Conservation (phyloP, 176 grass and related monocot genomes). For the Neostapfia colusana region DNA sequence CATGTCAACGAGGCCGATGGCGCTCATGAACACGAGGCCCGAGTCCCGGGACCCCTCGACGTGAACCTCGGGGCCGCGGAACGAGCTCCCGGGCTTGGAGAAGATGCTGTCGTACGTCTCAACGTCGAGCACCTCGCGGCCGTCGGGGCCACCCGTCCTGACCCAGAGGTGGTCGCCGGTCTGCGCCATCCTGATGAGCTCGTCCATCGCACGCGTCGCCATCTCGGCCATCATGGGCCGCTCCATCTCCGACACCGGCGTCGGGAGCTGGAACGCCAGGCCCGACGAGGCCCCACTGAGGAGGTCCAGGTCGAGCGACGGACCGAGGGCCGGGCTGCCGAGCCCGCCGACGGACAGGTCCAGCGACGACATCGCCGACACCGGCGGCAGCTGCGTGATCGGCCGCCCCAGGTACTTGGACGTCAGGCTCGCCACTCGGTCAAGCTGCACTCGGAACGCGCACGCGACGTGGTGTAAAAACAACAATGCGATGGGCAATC, state of each 20-base stretch:
- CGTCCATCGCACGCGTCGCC: conserved; percentile 77
- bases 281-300: conserved; percentile 48
- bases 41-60: conserved; percentile 78
- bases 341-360: conserved; percentile 82
- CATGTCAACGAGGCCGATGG: conserved; percentile 63
- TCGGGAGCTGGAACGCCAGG: conserved; percentile 43
- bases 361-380: conserved; percentile 75
- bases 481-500: not conserved
- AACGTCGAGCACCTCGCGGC: conserved; percentile 56
- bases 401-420: conserved; percentile 86
- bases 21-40: conserved; percentile 58
- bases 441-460: conserved; percentile 51
- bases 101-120: conserved; percentile 76
- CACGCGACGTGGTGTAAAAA: not conserved
- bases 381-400: conserved; percentile 68
- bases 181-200: conserved; percentile 73
- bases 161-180: conserved; percentile 69
- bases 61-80: conserved; percentile 55
- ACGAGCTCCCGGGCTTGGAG: conserved; percentile 49
- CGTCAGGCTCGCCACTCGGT: conserved; percentile 76
- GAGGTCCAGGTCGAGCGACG: conserved; percentile 78
- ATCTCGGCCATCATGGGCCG: conserved; percentile 75
- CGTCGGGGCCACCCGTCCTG: conserved; percentile 46
- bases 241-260: conserved; percentile 67
- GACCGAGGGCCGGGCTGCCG: conserved; percentile 47